These are phyloP conservation scores for Hypoxylon sp. DNA, from an alignment of 2,329 filamentous ascomycete genomes.

Conservation along the genomic window DNA sequence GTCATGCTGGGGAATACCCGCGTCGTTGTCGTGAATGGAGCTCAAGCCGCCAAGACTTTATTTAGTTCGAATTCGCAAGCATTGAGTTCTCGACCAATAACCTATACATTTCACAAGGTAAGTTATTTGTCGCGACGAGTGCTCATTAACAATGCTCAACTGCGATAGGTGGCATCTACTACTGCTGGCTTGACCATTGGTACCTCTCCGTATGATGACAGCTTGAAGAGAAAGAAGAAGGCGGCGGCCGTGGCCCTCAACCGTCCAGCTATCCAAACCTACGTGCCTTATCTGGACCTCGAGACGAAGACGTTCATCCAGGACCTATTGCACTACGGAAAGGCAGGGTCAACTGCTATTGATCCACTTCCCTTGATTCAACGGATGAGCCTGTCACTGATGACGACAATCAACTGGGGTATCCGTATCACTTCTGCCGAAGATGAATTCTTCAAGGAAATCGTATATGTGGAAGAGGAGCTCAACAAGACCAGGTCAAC, in stretches of 20 bases:
- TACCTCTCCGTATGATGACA: constrained; percentile 86
- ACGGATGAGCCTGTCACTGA: constrained; percentile 81
- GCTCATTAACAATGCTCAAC: neutral
- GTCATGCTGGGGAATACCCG: constrained; percentile 76
- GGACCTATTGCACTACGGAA: constrained; percentile 75
- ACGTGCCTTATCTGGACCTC: constrained; percentile 85
- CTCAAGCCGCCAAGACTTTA: constrained; percentile 77
- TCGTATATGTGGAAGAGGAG: constrained; percentile 79
- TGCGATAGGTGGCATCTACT: constrained; percentile 66
- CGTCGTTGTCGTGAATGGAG: constrained; percentile 83
- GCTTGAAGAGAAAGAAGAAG: constrained; percentile 81
- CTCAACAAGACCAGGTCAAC: constrained; percentile 83
- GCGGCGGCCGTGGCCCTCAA: constrained; percentile 84
- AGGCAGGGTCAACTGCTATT: constrained; percentile 71
- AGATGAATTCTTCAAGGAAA: constrained; percentile 76
- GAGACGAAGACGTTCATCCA: constrained; percentile 79
- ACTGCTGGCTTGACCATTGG: constrained; percentile 86
- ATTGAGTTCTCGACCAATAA: constrained; percentile 80
- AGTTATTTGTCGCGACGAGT: neutral
- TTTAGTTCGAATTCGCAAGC: constrained; percentile 85
- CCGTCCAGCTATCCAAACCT: constrained; percentile 79
- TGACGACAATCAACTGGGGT: constrained; percentile 83
- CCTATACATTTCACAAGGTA: constrained; percentile 86
- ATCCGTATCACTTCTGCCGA: constrained; percentile 79
- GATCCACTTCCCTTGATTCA: constrained; percentile 81